Evolutionary conservation across 1,284 basidiomycete genomes (phyloP), one percentile per base, ranked within the genome.

Genomic region (Singerocomus inundabilis): DNA sequence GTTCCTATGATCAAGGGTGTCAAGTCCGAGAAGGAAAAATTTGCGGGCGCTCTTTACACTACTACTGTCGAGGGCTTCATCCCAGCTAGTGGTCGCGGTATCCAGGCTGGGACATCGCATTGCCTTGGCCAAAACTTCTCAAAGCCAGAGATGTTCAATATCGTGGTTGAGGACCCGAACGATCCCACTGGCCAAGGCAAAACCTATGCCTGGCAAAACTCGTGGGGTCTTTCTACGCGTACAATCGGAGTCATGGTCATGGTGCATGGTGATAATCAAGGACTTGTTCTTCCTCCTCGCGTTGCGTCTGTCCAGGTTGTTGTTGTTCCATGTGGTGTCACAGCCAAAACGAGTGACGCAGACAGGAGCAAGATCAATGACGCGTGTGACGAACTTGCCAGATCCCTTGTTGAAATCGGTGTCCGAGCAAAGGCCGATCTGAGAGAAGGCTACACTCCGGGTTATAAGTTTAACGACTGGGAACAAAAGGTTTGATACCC

Each of bases 401-500:
- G 77, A 66, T 79, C 75, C 49, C 75, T 93, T 61, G 80, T 81
- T 69, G 84, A 82, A 58, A 80, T 76, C 10, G 94, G 86, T 41
- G 73, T 99, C 57, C 81, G 89, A 55, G 91, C 91, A 39, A 93
- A 89, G 72, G 91, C 91, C 1, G 97, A 99, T 72, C 74, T 95
- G 57, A 78, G 96, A 48, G 96, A 98, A 16, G 93, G 91, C 25
- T 97, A 99, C 74, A 98, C 93, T 42, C 96, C 96, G 13, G 96
- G 96, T 38, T 99, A 88, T 78, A 99, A 99, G 76, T 99, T 98
- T 77, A 98, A 98, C 70, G 93, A 98, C 68, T 98, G 96, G 94
- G 97, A 99, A 76, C 88, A 97, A 73, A 93, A 94, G 81, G 91
- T 87, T 55, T 56, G 55, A 44, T 55, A 15, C 46, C 15, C 40